Percentiles rank a stretch among this genome's conserved stretches.
phyloP scores from a whole-genome alignment of 2,329 filamentous ascomycete genomes.

The Ascochyta viciae-villosae region DNA sequence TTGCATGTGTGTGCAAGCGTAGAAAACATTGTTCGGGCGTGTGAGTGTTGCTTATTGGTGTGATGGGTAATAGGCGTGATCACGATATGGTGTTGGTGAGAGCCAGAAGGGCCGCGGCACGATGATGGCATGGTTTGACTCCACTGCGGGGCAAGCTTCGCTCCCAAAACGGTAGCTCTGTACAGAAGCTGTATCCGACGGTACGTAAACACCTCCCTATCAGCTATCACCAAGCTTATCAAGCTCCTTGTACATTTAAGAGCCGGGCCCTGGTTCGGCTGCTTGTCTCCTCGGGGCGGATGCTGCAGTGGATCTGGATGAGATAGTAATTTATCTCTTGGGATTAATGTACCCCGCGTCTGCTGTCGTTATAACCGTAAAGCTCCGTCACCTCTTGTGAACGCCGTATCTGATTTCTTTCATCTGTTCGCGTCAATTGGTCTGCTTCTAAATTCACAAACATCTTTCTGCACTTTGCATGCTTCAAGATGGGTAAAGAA shows the following conservation, averaged over 20 bases:
- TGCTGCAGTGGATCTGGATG: slow-evolving; percentile 17
- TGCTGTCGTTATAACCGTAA: slow-evolving; percentile 21
- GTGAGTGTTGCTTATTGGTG: too few relatives aligned
- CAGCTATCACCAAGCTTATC: slow-evolving; percentile 47
- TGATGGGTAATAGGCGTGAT: too few relatives aligned
- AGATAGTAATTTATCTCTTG: slow-evolving; percentile 28
- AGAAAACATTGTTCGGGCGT: too few relatives aligned
- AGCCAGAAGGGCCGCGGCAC: slow-evolving; percentile 20
- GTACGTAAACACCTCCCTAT: slow-evolving; percentile 42
- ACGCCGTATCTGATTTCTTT: background rate
- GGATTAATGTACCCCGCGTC: slow-evolving; percentile 25
- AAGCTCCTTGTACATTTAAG: slow-evolving; percentile 28
- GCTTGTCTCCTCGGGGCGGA: slow-evolving; percentile 19
- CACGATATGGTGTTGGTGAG: too few relatives aligned
- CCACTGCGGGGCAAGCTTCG: slow-evolving; percentile 39
- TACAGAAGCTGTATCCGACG: slow-evolving; percentile 27
- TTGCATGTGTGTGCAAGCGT: too few relatives aligned
- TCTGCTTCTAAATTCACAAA: too few relatives aligned
- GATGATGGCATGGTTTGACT: slow-evolving; percentile 29
- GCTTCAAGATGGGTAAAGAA: slow-evolving; percentile 54
- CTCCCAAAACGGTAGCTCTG: slow-evolving; percentile 31
- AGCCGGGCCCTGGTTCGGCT: slow-evolving; percentile 10
- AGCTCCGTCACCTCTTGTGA: slow-evolving; percentile 8
- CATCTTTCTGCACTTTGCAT: background rate
- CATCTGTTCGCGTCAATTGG: background rate